phyloP scores from a whole-genome alignment of 352 stramenopile species.

The Globisporangium spiculum region DNA sequence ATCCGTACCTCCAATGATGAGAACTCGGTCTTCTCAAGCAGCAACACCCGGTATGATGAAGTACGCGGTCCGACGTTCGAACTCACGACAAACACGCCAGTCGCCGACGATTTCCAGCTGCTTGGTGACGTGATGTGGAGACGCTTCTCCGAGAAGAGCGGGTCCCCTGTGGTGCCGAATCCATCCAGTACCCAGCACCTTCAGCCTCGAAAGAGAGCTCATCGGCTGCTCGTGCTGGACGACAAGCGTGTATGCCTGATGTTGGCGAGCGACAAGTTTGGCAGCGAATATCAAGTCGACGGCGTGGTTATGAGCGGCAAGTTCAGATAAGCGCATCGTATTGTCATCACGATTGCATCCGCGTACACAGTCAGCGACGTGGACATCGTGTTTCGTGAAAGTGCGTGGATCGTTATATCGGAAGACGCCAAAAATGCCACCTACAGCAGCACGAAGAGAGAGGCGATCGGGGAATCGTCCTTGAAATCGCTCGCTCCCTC shows the following conservation, averaged over 20 bases:
- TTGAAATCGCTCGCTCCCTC: background rate
- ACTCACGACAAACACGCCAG: constrained; percentile 10
- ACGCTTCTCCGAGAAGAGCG: background rate
- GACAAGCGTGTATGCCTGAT: background rate
- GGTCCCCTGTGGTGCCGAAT: background rate
- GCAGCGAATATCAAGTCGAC: background rate
- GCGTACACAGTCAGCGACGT: background rate
- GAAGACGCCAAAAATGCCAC: background rate
- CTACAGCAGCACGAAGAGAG: background rate
- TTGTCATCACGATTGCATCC: background rate
- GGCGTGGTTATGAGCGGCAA: background rate
- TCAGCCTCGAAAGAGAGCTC: background rate
- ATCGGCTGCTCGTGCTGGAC: background rate
- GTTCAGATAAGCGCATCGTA: background rate
- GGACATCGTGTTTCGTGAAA: background rate
- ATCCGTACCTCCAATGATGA: background rate
- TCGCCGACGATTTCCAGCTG: background rate
- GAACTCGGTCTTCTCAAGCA: background rate
- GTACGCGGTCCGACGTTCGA: constrained; percentile 10
- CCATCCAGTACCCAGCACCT: background rate
- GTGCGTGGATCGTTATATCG: constrained; percentile 1
- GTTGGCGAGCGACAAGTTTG: background rate
- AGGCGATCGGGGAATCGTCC: background rate
- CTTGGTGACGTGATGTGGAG: background rate
- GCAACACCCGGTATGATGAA: background rate